Evolutionary conservation across 176 grass and related monocot species (phyloP), one percentile per base, ranked within the genome.

Genomic region (Metroxylon sagu): DNA sequence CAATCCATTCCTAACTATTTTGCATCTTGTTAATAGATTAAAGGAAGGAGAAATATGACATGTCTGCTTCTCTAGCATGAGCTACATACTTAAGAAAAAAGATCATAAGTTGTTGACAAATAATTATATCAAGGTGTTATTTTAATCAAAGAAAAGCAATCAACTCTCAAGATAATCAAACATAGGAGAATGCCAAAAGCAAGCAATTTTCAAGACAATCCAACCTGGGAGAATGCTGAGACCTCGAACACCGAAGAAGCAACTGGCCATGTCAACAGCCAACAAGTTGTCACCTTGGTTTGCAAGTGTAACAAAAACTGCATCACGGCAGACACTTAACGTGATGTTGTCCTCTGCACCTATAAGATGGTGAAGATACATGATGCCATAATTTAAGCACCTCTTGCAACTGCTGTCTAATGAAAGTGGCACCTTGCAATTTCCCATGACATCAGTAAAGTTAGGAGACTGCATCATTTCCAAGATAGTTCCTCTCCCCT

Each of bases 391-490:
- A 54, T 92, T 98, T 29, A 98, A 77, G 71, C 93, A 98, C 5
- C 81, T 88, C 74, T 92, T 98, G 84, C 93, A 98, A 60, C 84
- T 85, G 59, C 76, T 80, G 53, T 91, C 81, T 16, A 82, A 76
- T 17, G 87, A 88, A n/a, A 98, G 84, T 3, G 93, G 84, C 6
- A 80, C 78, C 70, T 83, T 74, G 68, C 93, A 98, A 70, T 82
- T 98, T 17, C 81, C 85, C 4, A 85, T 64, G 15, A 98, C 93
- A 52, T 91, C 84, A 50, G 60, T 73, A 66, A 98, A 98, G 52
- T 77, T 85, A 0, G 87, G 93, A 7, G 93, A 98, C 16, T 92
- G 93, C 93, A 98, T 92, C 84, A 98, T 98, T 74, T 98, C 79
- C 7, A 98, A 75, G 25, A 98, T 78, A 4, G 87, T 98, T 4